A percentile compares a stretch with the other conserved stretches of the same genome.
phyloP scores from a whole-genome alignment of 2,329 filamentous ascomycete genomes.

The Fusarium metavorans region DNA sequence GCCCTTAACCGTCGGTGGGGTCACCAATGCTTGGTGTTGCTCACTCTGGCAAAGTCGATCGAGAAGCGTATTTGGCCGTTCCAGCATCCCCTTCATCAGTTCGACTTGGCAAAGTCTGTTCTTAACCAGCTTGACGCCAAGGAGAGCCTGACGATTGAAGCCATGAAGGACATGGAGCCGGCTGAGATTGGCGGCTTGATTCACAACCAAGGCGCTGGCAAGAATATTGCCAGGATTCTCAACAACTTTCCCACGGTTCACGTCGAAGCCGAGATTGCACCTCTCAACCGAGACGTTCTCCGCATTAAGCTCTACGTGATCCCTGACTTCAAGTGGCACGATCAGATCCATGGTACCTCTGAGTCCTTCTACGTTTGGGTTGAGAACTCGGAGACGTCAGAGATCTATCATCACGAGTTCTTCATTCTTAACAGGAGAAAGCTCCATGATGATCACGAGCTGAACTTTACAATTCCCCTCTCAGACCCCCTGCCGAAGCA shows the following conservation, averaged over 20 bases:
- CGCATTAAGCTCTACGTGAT: slow-evolving; percentile 89
- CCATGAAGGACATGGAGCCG: slow-evolving; percentile 91
- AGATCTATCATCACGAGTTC: slow-evolving; percentile 98
- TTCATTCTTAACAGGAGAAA: slow-evolving; percentile 93
- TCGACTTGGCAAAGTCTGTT: slow-evolving; percentile 87
- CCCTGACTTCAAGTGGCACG: slow-evolving; percentile 95
- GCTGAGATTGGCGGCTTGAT: slow-evolving; percentile 91
- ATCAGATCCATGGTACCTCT: slow-evolving; percentile 90
- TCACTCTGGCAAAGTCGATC: slow-evolving; percentile 95
- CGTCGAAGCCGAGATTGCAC: slow-evolving; percentile 94
- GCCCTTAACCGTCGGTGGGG: slow-evolving; percentile 96
- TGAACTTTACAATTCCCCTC: slow-evolving; percentile 97
- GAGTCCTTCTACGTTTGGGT: slow-evolving; percentile 99
- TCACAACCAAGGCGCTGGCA: slow-evolving; percentile 89
- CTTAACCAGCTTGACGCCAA: slow-evolving; percentile 89
- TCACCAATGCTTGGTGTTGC: slow-evolving; percentile 89
- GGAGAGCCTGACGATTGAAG: slow-evolving; percentile 80
- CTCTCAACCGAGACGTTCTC: slow-evolving; percentile 92
- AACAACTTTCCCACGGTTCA: slow-evolving; percentile 93
- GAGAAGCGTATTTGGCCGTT: slow-evolving; percentile 97
- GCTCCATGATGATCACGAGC: slow-evolving; percentile 94
- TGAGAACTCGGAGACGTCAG: slow-evolving; percentile 95
- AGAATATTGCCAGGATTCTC: slow-evolving; percentile 82
- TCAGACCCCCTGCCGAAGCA: slow-evolving; percentile 94
- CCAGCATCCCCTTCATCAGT: slow-evolving; percentile 94